phyloP scores from a whole-genome alignment of 257 asterid genomes.

The Schizonepeta tenuifolia region DNA sequence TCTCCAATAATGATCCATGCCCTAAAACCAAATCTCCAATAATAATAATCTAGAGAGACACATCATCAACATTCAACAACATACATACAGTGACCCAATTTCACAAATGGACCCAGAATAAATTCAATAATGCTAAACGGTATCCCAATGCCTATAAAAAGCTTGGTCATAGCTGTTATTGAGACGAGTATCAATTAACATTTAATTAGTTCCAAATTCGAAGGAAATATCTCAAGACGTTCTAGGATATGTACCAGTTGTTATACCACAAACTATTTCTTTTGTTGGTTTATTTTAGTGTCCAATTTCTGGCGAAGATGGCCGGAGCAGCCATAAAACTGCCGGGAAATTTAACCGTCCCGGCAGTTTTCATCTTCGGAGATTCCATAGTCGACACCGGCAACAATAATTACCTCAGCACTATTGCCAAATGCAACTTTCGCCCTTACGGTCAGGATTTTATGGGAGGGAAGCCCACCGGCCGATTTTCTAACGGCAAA shows the following conservation, averaged over 20 bases:
- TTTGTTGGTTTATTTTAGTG: background rate
- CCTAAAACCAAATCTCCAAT: background rate
- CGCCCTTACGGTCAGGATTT: slow-evolving; percentile 74
- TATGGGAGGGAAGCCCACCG: slow-evolving; percentile 63
- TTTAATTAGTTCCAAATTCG: background rate
- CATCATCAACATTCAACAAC: background rate
- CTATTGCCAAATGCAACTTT: slow-evolving; percentile 46
- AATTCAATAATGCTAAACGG: background rate
- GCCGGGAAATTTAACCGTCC: slow-evolving; percentile 37
- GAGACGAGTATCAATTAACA: background rate
- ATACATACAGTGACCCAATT: background rate
- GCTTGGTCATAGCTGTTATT: background rate
- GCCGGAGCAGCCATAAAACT: slow-evolving; percentile 30
- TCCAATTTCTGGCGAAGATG: slow-evolving; percentile 15
- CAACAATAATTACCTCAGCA: slow-evolving; percentile 53
- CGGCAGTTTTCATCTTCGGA: slow-evolving; percentile 60
- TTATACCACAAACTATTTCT: background rate
- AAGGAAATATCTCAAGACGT: too few relatives aligned
- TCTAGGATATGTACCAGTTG: background rate
- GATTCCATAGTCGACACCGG: slow-evolving; percentile 71
- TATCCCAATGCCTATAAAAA: too few relatives aligned
- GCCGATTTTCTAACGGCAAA: slow-evolving; percentile 65
- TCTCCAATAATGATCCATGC: too few relatives aligned
- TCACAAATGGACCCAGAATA: background rate
- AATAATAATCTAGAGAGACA: background rate